Percentiles rank a stretch among this genome's conserved stretches.
These are phyloP conservation scores for Podospora australis DNA, from an alignment of 495 filamentous ascomycete genomes.

Conservation along the genomic window DNA sequence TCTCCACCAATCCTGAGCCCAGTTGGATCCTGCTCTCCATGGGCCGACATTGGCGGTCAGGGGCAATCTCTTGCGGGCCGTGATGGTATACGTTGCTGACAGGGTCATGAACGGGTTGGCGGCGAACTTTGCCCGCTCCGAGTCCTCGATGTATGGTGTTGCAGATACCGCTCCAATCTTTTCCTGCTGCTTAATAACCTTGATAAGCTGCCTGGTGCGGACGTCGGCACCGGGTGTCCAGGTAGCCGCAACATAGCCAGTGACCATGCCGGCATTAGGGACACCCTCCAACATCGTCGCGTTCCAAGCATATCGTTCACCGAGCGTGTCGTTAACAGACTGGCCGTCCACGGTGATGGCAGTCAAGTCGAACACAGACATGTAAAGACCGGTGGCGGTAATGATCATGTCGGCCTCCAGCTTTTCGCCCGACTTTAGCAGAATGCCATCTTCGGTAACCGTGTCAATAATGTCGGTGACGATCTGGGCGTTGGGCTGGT, in stretches of 20 bases:
- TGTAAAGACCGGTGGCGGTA: conserved; percentile 64
- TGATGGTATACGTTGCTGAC: conserved; percentile 28
- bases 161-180: conserved; percentile 25
- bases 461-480: conserved; percentile 62
- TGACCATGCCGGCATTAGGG: conserved; percentile 31
- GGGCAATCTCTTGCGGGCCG: conserved; percentile 27
- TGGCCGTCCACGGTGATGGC: conserved; percentile 49
- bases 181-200: conserved; percentile 34
- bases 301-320: conserved; percentile 48
- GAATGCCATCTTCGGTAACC: conserved; percentile 54
- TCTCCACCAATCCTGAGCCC: conserved; percentile 21
- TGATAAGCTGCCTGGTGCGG: conserved; percentile 26
- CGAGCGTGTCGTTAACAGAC: conserved; percentile 44
- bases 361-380: conserved; percentile 48
- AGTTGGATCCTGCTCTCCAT: conserved; percentile 28
- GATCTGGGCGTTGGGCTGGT: conserved; percentile 51
- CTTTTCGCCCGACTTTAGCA: conserved; percentile 48
- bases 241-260: conserved; percentile 48
- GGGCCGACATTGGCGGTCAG: conserved; percentile 25
- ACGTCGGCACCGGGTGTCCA: conserved; percentile 48
- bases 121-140: conserved; percentile 12
- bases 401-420: conserved; percentile 66
- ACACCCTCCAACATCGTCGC: conserved; percentile 40
- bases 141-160: conserved; percentile 18
- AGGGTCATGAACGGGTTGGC: conserved; percentile 17